Percentiles rank a stretch among this genome's conserved stretches.
Conservation (phyloP, 2,329 filamentous ascomycete species). For the Metarhizium humberi region DNA sequence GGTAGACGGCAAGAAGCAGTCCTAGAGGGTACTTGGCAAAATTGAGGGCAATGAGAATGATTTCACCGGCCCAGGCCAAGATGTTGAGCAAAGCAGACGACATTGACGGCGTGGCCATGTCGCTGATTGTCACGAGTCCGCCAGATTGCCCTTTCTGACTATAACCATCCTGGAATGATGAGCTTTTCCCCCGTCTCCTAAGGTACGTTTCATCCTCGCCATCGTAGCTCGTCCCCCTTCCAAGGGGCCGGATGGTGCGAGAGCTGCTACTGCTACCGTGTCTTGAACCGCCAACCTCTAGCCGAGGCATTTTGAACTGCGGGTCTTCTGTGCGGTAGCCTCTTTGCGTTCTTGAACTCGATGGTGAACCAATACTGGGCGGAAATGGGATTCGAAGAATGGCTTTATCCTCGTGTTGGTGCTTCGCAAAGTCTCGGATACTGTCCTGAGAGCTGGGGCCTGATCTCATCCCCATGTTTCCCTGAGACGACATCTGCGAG, state of each 20-base stretch:
- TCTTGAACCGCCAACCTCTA: slow-evolving; percentile 30
- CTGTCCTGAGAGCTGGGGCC: slow-evolving; percentile 44
- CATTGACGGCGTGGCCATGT: slow-evolving; percentile 25
- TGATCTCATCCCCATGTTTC: slow-evolving; percentile 19
- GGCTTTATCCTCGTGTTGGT: slow-evolving; percentile 45
- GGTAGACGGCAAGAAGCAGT: slow-evolving; percentile 49
- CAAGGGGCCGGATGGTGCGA: slow-evolving; percentile 21
- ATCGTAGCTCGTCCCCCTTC: slow-evolving; percentile 10
- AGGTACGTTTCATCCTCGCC: slow-evolving; percentile 17
- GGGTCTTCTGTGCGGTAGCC: slow-evolving; percentile 34
- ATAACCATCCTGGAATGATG: slow-evolving; percentile 7
- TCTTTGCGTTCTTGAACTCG: slow-evolving; percentile 13
- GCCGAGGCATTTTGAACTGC: slow-evolving; percentile 43
- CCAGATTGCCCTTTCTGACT: slow-evolving; percentile 10
- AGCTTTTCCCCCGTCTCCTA: slow-evolving; percentile 16
- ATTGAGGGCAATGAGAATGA: slow-evolving; percentile 49
- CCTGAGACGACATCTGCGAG: slow-evolving; percentile 34
- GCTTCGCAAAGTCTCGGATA: slow-evolving; percentile 42
- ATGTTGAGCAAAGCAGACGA: slow-evolving; percentile 29
- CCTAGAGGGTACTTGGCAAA: slow-evolving; percentile 57
- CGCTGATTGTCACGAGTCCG: slow-evolving; percentile 14
- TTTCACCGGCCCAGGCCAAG: slow-evolving; percentile 41
- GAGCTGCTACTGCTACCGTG: slow-evolving; percentile 20
- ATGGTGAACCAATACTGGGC: slow-evolving; percentile 38
- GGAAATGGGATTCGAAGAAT: slow-evolving; percentile 46